phyloP scores from a whole-genome alignment of 2,329 filamentous ascomycete genomes.

The Talaromyces sp. region DNA sequence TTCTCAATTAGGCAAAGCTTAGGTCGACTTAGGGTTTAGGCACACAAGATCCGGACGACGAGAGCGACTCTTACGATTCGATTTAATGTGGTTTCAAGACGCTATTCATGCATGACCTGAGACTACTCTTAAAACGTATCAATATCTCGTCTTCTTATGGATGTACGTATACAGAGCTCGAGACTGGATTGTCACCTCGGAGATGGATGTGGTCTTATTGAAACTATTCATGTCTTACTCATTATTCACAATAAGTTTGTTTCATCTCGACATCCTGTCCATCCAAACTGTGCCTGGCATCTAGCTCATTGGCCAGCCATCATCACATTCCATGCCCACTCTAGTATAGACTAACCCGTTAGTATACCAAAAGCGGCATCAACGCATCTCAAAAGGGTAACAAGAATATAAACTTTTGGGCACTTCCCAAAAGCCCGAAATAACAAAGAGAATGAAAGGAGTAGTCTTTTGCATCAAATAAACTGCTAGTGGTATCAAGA shows the following conservation, averaged over 20 bases:
- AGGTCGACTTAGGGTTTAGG: neutral
- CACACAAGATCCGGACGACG: neutral
- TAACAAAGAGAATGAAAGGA: neutral
- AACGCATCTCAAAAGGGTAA: neutral
- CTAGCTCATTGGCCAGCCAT: neutral
- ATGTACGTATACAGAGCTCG: too few species aligned
- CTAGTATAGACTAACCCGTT: conserved; percentile 29
- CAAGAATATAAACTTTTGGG: neutral
- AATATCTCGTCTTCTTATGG: too few species aligned
- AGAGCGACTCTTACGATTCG: too few species aligned
- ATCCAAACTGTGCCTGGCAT: neutral
- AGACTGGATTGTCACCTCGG: neutral
- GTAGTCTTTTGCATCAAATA: conserved; percentile 1
- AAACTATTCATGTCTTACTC: neutral
- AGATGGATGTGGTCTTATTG: neutral
- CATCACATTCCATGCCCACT: neutral
- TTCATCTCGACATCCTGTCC: neutral
- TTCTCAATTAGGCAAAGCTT: neutral
- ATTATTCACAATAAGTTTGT: neutral
- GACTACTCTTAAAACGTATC: too few species aligned
- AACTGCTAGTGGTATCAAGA: conserved; percentile 3
- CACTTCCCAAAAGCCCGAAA: neutral
- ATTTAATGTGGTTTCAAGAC: too few species aligned
- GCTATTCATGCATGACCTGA: too few species aligned
- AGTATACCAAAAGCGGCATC: neutral